Evolutionary conservation across 768 basidiomycete genomes (phyloP).

Genomic region (Saitozyma podzolica): DNA sequence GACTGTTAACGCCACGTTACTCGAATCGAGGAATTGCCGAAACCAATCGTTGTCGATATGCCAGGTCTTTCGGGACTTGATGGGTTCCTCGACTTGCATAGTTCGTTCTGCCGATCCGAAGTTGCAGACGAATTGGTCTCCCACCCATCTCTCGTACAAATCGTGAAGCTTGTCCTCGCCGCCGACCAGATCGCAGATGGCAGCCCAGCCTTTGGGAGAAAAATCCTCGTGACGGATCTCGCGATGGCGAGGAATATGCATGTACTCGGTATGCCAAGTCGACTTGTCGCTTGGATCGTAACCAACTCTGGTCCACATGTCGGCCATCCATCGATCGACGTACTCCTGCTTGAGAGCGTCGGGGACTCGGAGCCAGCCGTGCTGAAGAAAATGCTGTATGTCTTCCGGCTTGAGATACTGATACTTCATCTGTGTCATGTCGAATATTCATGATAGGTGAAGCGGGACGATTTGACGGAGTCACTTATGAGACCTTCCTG

Average conservation of each 20-base stretch:
- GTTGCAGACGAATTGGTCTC: slow-evolving; percentile 29
- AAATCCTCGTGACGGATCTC: slow-evolving; percentile 23
- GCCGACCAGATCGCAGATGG: slow-evolving; percentile 25
- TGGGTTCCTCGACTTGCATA: slow-evolving; percentile 4
- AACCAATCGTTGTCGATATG: slow-evolving; percentile 34
- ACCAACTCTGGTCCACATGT: slow-evolving; percentile 24
- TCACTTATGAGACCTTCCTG: no score
- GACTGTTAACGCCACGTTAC: slow-evolving; percentile 21
- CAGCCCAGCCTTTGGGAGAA: slow-evolving; percentile 22
- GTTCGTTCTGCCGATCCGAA: slow-evolving; percentile 18
- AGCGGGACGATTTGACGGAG: no score
- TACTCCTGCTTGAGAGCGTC: slow-evolving; percentile 19
- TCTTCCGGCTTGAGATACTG: not conserved
- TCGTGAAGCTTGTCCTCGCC: slow-evolving; percentile 24
- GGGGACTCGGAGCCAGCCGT: slow-evolving; percentile 22
- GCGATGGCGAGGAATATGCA: slow-evolving; percentile 16
- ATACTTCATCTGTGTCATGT: no score
- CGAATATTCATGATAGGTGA: no score
- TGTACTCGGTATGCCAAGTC: slow-evolving; percentile 13
- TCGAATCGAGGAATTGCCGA: slow-evolving; percentile 31
- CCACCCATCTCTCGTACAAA: slow-evolving; percentile 19
- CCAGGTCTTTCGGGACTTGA: slow-evolving; percentile 16
- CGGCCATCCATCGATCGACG: slow-evolving; percentile 22
- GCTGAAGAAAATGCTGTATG: slow-evolving; percentile 16
- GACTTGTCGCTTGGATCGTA: slow-evolving; percentile 25